These are phyloP conservation scores for Beauveria pseudobassiana DNA, from an alignment of 2,329 filamentous ascomycete genomes.

Conservation along the genomic window DNA sequence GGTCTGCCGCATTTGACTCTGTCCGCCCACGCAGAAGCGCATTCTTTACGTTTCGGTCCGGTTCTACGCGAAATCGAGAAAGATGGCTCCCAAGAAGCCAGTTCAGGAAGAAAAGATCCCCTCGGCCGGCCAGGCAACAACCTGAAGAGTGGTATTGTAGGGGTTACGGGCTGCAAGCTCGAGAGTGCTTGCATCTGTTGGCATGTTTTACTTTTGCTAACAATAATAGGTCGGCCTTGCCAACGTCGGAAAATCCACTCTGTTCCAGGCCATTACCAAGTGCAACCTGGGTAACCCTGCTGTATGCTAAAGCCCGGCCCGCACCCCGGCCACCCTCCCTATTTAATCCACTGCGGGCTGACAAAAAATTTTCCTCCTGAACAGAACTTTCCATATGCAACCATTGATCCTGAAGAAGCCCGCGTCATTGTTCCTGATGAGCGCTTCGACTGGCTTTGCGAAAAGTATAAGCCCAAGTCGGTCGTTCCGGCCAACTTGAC, in stretches of 20 bases:
- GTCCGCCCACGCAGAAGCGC: constrained; percentile 41
- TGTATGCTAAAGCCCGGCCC: constrained; percentile 42
- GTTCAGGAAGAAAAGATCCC: constrained; percentile 88
- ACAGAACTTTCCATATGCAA: constrained; percentile 97
- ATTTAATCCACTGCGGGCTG: constrained; percentile 21
- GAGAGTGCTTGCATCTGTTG: neutral
- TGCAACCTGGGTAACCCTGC: constrained; percentile 95
- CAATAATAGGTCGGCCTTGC: constrained; percentile 77
- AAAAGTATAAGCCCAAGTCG: constrained; percentile 98
- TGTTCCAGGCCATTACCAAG: constrained; percentile 99
- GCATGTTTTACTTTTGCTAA: neutral
- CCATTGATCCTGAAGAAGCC: constrained; percentile 97
- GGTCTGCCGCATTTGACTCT: constrained; percentile 52
- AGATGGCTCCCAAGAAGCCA: constrained; percentile 94
- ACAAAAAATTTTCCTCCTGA: constrained; percentile 24
- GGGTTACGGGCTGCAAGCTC: constrained; percentile 20
- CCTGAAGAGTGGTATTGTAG: constrained; percentile 97
- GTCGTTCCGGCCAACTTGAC: constrained; percentile 95
- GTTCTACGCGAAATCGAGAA: constrained; percentile 57
- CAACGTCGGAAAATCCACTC: constrained; percentile 98
- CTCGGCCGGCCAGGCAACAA: constrained; percentile 95
- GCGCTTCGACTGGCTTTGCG: constrained; percentile 88
- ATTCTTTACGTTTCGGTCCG: constrained; percentile 40
- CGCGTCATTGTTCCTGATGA: constrained; percentile 95
- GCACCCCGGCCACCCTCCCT: neutral